phyloP scores from a whole-genome alignment of 148 eudicot genomes.

The Chenopodium formosanum region DNA sequence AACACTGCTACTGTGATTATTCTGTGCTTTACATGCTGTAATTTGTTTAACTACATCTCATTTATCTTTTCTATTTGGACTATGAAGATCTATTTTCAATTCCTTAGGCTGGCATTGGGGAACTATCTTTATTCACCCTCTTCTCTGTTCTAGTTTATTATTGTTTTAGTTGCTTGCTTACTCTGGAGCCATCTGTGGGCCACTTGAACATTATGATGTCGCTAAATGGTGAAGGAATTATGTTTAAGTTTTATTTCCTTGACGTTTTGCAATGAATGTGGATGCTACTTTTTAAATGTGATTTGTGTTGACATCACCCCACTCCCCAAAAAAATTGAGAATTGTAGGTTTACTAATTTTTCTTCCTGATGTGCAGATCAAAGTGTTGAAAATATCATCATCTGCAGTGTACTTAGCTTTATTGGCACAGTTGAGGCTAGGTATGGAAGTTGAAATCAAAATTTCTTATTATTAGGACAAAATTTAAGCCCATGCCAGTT shows the following conservation, averaged over 20 bases:
- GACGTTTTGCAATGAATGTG: not conserved
- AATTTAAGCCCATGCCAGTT: too few species aligned
- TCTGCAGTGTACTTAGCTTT: constrained; percentile 58
- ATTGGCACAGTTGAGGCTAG: constrained; percentile 77
- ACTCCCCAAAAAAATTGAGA: not conserved
- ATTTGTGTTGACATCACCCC: not conserved
- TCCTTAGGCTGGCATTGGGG: not conserved
- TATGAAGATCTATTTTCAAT: not conserved
- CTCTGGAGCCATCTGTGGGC: not conserved
- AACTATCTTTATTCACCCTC: not conserved
- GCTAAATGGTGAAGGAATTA: not conserved
- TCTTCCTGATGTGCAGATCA: constrained; percentile 47
- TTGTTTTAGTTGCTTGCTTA: not conserved
- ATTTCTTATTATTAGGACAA: constrained; percentile 5
- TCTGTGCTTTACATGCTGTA: not conserved
- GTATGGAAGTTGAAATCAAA: constrained; percentile 38
- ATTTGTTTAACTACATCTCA: not conserved
- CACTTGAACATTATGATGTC: not conserved
- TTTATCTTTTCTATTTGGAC: not conserved
- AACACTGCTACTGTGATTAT: not conserved
- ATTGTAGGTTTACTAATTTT: constrained; percentile 11
- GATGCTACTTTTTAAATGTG: not conserved
- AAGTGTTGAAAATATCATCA: constrained; percentile 49
- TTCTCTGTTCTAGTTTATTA: not conserved
- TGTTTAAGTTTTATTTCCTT: not conserved